Base-by-base conservation (phyloP, 495 filamentous ascomycete species). In the Penicillium fimorum region DNA sequence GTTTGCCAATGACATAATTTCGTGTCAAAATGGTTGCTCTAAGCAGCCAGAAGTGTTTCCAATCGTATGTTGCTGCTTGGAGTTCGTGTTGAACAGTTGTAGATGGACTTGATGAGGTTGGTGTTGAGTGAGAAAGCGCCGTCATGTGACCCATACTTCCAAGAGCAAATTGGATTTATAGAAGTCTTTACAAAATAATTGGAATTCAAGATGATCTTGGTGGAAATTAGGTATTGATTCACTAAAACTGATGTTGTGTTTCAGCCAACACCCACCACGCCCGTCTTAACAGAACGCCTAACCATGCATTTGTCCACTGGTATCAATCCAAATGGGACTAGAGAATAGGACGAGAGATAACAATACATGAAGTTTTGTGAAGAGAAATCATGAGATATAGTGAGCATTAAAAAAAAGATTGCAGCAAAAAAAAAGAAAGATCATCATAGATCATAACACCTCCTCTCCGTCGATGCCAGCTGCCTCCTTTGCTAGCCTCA, bases 401-500 rank as follows among this genome's bases (percentile, higher is more conserved):
- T 10, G 56, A 29, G 41, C 40, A 49, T 56, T 56, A 58, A 29
- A 58, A 47, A 42, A 41, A 27, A 22, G 22, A 17, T 22, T 10
- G 24, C 42, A 33, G 38, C 25, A 41, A 27, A 17, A 35, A 43
- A 46, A 46, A 3, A 32, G 30, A 46, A 3, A 32, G 30, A 45
- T 13, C 29, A 57, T 61, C 42, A 29, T 63, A 60, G 49, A 47
- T 68, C 60, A 68, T 63, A 45, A 57, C 15, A 43, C 30, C 35
- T 59, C 62, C 49, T 75, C 67, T 27, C 53, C 65, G 11, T 61
- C 59, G 8, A 70, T 17, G 20, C 75, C 79, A 30, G 82, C 82
- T 5, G 84, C 84, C 56, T 89, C 84, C 64, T 76, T 85, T 37
- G 89, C 91, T 46, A 84, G 63, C 58, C 84, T 76, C 65, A 96